Conservation (phyloP, 2,329 filamentous ascomycete species). For the Beauveria sp. region DNA sequence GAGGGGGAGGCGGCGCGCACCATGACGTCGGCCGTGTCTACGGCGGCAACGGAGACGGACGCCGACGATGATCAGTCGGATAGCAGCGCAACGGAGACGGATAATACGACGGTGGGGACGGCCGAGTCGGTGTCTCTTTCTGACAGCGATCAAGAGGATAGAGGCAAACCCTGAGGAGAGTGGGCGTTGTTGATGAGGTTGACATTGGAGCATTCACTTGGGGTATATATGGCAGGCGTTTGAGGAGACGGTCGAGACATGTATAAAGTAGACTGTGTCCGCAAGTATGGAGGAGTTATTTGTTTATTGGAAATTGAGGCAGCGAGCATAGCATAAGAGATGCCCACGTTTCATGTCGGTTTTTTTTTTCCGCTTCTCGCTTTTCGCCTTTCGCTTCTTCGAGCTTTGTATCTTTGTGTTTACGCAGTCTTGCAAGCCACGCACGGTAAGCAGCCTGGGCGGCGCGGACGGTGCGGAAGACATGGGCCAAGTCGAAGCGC, state of each 20-base stretch:
- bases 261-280: background rate
- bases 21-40: background rate
- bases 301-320: background rate
- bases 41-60: background rate
- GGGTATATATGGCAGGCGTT: background rate
- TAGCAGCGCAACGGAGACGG: slow-evolving; percentile 3
- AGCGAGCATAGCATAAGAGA: background rate
- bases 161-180: background rate
- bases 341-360: too few relatives aligned
- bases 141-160: background rate
- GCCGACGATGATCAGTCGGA: background rate
- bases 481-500: too few relatives aligned
- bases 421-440: too few relatives aligned
- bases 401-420: too few relatives aligned
- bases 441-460: too few relatives aligned
- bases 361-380: too few relatives aligned
- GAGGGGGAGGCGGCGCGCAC: background rate
- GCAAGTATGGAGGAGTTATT: background rate
- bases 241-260: background rate
- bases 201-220: background rate
- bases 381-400: too few relatives aligned
- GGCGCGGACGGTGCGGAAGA: too few relatives aligned
- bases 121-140: background rate
- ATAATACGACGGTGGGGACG: slow-evolving; percentile 5
- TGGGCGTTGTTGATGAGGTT: background rate